phyloP scores from a whole-genome alignment of 2,329 filamentous ascomycete species.

The Claviceps humidiphila region DNA sequence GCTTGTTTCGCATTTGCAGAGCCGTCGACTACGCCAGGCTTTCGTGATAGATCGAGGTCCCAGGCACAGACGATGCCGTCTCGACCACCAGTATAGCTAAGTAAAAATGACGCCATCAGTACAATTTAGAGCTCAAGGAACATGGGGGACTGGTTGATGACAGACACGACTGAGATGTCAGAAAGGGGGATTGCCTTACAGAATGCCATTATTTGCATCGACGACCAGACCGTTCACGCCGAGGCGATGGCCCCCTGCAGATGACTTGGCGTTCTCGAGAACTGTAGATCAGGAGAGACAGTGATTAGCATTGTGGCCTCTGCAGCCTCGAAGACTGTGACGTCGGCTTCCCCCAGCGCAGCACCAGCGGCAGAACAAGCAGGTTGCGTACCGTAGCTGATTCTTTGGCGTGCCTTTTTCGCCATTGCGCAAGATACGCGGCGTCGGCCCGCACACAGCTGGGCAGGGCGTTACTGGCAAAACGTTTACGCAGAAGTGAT shows the following conservation, averaged over 20 bases:
- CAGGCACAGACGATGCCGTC: slow-evolving; percentile 95
- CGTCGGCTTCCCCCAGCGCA: not conserved
- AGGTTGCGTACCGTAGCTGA: slow-evolving; percentile 47
- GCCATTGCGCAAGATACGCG: slow-evolving; percentile 33
- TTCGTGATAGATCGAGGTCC: slow-evolving; percentile 47
- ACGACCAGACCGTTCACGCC: slow-evolving; percentile 91
- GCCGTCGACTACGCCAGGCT: slow-evolving; percentile 14
- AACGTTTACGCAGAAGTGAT: too few species aligned
- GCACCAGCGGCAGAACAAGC: not conserved
- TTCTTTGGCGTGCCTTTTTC: slow-evolving; percentile 55
- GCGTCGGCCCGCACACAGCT: not conserved
- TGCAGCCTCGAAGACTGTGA: too few species aligned
- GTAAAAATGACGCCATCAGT: not conserved
- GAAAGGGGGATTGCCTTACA: slow-evolving; percentile 44
- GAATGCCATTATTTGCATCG: slow-evolving; percentile 66
- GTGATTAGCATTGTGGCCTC: not conserved
- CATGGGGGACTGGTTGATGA: not conserved
- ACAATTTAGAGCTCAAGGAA: not conserved
- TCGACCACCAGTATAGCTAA: slow-evolving; percentile 85
- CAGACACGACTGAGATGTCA: not conserved
- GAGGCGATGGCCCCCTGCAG: slow-evolving; percentile 69
- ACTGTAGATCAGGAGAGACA: slow-evolving; percentile 24
- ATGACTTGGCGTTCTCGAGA: slow-evolving; percentile 44
- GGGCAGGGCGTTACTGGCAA: not conserved
- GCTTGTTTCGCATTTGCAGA: slow-evolving; percentile 18